Evolutionary conservation across 495 filamentous ascomycete species (phyloP).

Genomic region (Neurospora sp.): DNA sequence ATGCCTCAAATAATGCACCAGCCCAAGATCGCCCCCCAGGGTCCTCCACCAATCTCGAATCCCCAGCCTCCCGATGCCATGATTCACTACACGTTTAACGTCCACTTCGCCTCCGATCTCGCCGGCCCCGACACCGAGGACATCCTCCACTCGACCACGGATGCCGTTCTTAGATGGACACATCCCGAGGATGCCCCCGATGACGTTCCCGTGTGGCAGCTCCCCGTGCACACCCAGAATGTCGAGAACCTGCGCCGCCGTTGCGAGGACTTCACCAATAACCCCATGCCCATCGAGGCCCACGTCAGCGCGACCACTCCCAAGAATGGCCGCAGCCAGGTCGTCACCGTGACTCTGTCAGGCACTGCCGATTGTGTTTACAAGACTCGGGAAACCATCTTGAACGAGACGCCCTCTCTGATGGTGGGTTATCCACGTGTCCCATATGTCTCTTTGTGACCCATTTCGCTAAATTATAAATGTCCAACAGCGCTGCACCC

Average conservation of each 20-base stretch:
- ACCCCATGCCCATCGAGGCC: constrained; percentile 65
- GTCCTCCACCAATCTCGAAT: constrained; percentile 53
- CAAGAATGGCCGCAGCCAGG: constrained; percentile 60
- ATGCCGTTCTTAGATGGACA: constrained; percentile 79
- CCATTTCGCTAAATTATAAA: constrained; percentile 6
- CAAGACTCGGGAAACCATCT: constrained; percentile 70
- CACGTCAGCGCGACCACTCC: constrained; percentile 74
- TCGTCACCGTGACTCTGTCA: constrained; percentile 84
- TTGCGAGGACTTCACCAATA: constrained; percentile 63
- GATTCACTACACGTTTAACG: constrained; percentile 77
- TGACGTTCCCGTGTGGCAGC: constrained; percentile 68
- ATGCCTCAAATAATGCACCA: constrained; percentile 56
- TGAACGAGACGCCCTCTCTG: constrained; percentile 79
- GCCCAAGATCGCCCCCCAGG: constrained; percentile 55
- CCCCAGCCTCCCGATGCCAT: constrained; percentile 54
- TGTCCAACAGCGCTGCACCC: constrained; percentile 65
- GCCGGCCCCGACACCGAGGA: constrained; percentile 85
- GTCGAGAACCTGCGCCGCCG: constrained; percentile 64
- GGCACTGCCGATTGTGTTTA: constrained; percentile 75
- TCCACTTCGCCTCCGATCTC: constrained; percentile 85
- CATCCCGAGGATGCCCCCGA: constrained; percentile 79
- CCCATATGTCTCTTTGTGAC: not conserved
- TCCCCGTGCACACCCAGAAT: constrained; percentile 82
- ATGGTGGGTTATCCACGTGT: constrained; percentile 49
- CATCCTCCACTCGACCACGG: constrained; percentile 76